Evolutionary conservation across 2,329 filamentous ascomycete genomes (phyloP), one percentile per base, ranked within the genome.

Genomic region (Rhinocladiella similis): DNA sequence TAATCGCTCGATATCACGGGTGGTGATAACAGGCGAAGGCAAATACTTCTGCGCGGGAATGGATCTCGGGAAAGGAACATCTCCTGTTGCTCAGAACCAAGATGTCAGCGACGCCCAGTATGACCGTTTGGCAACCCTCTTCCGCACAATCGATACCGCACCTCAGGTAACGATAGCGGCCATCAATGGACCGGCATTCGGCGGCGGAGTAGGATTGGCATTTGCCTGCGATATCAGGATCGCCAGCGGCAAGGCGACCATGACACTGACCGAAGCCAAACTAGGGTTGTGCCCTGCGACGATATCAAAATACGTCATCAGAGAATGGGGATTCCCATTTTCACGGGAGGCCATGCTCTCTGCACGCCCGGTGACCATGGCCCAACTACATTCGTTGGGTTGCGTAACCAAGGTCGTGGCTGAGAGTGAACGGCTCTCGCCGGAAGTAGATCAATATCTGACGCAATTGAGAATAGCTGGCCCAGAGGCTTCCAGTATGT

Each of bases 191-290:
- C 72, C 75, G 2, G 70, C 70, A 2, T 77, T 74, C 53, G 76
- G 75, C 1, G 75, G 74, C 1, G 76, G 76, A 0, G 73, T 77
- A 1, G 76, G 76, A 0, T 64, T 79, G 0, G 73, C 72, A 0
- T 76, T 77, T 59, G 67, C 68, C 1, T 78, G 75, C 59, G 75
- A 78, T 52, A 62, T 77, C 10, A 67, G 75, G 4, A 50, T 64
- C 16, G 60, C 60, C 3, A 48, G 57, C 1, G 47, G 53, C 3
- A 25, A 41, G 3, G 64, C 67, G 1, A 61, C 53, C 1, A 45
- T 69, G 9, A 74, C 68, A 1, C 63, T 78, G 3, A 75, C 69
- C 56, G 75, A 78, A 47, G 72, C 71, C 3, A 76, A 73, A 49
- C 62, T 74, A 1, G 73, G 70, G 0, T 59, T 76, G 5, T 71